These are phyloP conservation scores for Aphanomyces astaci DNA, from an alignment of 352 stramenopile species.

Conservation along the genomic window DNA sequence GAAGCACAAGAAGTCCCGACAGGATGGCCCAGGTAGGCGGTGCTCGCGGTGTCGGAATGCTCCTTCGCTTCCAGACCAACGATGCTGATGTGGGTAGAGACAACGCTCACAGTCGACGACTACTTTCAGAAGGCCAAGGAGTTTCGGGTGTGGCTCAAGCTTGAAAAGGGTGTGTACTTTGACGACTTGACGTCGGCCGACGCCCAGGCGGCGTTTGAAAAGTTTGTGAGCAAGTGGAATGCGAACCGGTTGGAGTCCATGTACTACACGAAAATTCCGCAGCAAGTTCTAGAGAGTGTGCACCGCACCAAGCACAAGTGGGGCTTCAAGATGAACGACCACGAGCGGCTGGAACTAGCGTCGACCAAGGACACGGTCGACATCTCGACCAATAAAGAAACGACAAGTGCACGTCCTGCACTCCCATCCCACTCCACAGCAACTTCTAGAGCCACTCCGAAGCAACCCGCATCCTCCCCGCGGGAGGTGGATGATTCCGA, in stretches of 20 bases:
- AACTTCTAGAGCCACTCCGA: not conserved
- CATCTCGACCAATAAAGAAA: constrained; percentile 43
- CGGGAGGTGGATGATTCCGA: constrained; percentile 26
- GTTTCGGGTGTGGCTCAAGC: constrained; percentile 66
- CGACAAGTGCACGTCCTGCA: not conserved
- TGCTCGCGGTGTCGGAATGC: not conserved
- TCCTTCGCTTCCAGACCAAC: not conserved
- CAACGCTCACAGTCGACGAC: constrained; percentile 44
- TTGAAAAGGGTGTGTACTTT: constrained; percentile 53
- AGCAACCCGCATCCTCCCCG: too few relatives aligned
- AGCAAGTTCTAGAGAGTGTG: constrained; percentile 54
- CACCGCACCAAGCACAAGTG: constrained; percentile 63
- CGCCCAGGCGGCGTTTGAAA: constrained; percentile 41
- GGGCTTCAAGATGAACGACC: constrained; percentile 53
- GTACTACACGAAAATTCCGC: constrained; percentile 59
- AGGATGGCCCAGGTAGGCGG: not conserved
- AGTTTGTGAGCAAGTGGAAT: constrained; percentile 67
- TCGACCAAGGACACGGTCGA: constrained; percentile 62
- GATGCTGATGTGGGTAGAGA: not conserved
- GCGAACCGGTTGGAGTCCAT: constrained; percentile 38
- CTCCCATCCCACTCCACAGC: not conserved
- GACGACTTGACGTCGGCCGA: constrained; percentile 62
- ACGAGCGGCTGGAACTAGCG: constrained; percentile 49
- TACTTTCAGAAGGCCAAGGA: constrained; percentile 59
- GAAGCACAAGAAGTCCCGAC: constrained; percentile 16